These are phyloP conservation scores for Colletotrichum sansevieriae DNA, from an alignment of 2,329 filamentous ascomycete species.

Conservation along the genomic window DNA sequence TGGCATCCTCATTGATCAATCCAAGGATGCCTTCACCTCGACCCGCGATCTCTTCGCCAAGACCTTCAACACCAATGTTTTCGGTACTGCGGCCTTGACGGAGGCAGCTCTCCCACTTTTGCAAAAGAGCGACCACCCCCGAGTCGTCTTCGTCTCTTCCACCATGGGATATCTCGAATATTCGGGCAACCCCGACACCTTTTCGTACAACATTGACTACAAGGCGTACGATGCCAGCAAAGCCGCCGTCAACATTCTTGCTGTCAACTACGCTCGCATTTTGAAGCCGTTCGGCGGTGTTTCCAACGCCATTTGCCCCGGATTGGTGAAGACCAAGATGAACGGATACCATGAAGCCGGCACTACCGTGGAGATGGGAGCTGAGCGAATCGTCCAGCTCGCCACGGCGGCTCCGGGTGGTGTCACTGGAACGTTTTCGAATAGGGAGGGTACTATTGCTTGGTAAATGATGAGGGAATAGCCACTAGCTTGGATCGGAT, in stretches of 20 bases:
- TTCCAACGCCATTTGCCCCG: conserved; percentile 55
- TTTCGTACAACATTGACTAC: conserved; percentile 47
- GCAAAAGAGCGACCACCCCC: conserved; percentile 43
- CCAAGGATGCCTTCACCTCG: conserved; percentile 28
- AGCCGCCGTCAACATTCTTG: conserved; percentile 58
- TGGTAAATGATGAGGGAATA: conserved; percentile 32
- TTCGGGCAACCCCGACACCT: conserved; percentile 46
- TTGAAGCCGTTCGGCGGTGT: conserved; percentile 49
- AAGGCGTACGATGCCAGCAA: conserved; percentile 57
- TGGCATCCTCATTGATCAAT: conserved; percentile 47
- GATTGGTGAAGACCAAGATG: conserved; percentile 51
- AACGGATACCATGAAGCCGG: conserved; percentile 40
- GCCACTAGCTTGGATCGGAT: too few relatives aligned
- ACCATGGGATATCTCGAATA: conserved; percentile 51
- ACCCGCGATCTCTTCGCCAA: conserved; percentile 52
- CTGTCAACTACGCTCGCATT: conserved; percentile 49
- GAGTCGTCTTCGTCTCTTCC: conserved; percentile 56
- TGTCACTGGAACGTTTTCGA: conserved; percentile 47
- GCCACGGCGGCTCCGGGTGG: conserved; percentile 49
- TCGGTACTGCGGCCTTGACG: conserved; percentile 48
- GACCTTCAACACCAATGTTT: conserved; percentile 55
- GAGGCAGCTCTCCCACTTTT: conserved; percentile 49
- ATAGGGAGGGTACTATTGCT: conserved; percentile 44
- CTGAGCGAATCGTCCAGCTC: conserved; percentile 48
- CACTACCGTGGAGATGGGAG: conserved; percentile 46